Base-by-base conservation (phyloP, 176 grass and related monocot genomes). In the Saccharum officinarum region DNA sequence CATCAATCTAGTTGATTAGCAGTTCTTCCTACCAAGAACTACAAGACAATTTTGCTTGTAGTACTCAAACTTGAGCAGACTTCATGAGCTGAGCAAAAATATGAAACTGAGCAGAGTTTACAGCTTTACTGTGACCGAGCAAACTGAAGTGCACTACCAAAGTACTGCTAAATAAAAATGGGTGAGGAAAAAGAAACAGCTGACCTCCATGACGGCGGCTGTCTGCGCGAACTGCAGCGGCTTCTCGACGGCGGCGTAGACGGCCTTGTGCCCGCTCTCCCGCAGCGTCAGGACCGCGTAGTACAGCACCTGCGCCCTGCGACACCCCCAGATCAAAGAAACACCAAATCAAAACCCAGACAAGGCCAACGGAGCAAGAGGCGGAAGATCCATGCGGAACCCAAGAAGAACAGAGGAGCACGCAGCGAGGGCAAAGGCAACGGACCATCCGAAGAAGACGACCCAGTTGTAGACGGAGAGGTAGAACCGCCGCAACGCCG, bases 391-490 rank as follows among this genome's bases (percentile, higher is more conserved):
- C 45, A 65, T 64, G 8, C 26, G 30, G 15, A 45, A 17, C 79
- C 64, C 11, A 65, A 25, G 23, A 71, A 10, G 17, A 14, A 20
- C 14, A 25, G 22, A 22, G 17, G 18, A 52, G 39, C 37, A 37
- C 20, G 47, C 22, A 11, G 20, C 3, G 25, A 13, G 15, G 4
- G 65, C 37, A 33, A 50, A 63, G 31, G 10, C 47, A 50, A 90
- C 89, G 31, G 10, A 90, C 89, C 89, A 90, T 83, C 89, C 89
- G 84, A 8, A 33, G 75, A 90, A 90, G 80, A 90, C 89, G 20
- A 25, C 22, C 57, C 57, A 61, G 57, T 59, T 23, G 55, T 90
- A 90, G 39, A 49, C 23, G 60, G 89, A 59, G 39, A 90, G 84
- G 80, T 90, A 90, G 60, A 87, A n/a, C 38, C 89, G 89, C 80